Evolutionary conservation across 2,329 filamentous ascomycete species (phyloP), one percentile per base, ranked within the genome.

Genomic region (Colletotrichum trifolii): DNA sequence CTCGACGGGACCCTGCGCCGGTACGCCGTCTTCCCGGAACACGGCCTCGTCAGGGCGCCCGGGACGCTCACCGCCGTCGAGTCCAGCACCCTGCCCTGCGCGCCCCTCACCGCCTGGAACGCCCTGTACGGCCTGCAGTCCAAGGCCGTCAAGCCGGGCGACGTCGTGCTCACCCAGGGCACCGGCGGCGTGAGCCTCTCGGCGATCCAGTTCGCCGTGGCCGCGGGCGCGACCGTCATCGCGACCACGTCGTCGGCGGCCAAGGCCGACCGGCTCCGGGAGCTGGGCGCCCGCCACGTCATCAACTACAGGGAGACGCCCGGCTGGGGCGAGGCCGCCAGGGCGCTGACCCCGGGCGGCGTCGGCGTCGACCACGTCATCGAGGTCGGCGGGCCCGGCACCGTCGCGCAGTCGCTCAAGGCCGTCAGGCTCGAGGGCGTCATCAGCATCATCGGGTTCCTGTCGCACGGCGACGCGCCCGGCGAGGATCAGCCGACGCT

Each of bases 101-200:
- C 89, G 2, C 88, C 78, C 2, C 71, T 91, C 50, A 91, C 89
- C 2, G 85, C 84, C 34, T 91, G 89, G 88, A 90, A 90, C 72
- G 85, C 86, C 2, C 79, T 91, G 11, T 89, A 86, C 69, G 89
- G 89, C 2, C 71, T 88, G 36, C 75, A 76, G 69, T 77, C 79
- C 33, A 73, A 75, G 65, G 71, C 72, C 50, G 68, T 90, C 63
- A 79, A 81, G 71, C 83, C 86, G 0, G 88, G 87, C 4, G 76
- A 85, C 66, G 81, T 75, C 70, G 88, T 92, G 3, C 81, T 92
- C 39, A 88, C 88, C 1, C 88, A 91, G 75, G 90, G 89, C n/a
- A 91, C 89, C 0, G 89, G 90, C 17, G 89, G 89, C 63, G 89
- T 92, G 8, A 86, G 83, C 67, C 82, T 91, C 65, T 90, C 90